Evolutionary conservation across 352 stramenopile species (phyloP), one percentile per base, ranked within the genome.

Genomic region (Elongisporangium prolatum): DNA sequence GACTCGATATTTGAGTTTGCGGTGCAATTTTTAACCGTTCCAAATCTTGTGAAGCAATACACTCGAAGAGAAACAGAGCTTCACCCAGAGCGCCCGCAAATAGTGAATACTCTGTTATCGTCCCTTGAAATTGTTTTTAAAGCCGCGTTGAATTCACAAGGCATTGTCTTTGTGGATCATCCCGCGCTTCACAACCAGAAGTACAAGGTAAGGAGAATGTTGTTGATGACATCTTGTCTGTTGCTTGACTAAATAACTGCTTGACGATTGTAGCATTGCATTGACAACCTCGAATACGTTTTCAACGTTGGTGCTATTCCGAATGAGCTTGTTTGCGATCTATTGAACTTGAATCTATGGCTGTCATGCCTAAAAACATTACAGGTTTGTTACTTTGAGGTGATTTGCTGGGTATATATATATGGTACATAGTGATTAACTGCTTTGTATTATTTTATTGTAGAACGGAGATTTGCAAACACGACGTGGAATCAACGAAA

Each of bases 1-100:
- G 86, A 95, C 55, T 91, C 80, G 1, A 91, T 95, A 61, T 94
- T 95, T 59, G 86, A 95, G 62, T 95, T 95, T 59, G 86, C 84
- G 6, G 86, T 91, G 21, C 86, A 95, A 57, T 90, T 95, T 28
- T 64, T 95, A 22, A 95, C 86, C 0, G 84, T 93, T 0, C 85
- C 86, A 16, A 80, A 88, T 55, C 70, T 95, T 24, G 80, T 92
- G 17, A 80, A 88, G 64, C 75, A 83, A 5, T 94, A 95, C 61
- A 89, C 81, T 2, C 74, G 74, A 21, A 67, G 60, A n/a, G 82
- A 89, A 75, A 67, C 68, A 3, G 50, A 64, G 10, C 55, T 67
- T 24, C 68, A 91, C 53, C 71, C 69, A 8, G 74, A 73, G 9
- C 79, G 80, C 18, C 75, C 69, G 3, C 71, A 89, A 17, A 67